Percentiles rank a stretch among this genome's conserved stretches.
Conservation (phyloP, 2,329 filamentous ascomycete species). For the Exophiala sp. region DNA sequence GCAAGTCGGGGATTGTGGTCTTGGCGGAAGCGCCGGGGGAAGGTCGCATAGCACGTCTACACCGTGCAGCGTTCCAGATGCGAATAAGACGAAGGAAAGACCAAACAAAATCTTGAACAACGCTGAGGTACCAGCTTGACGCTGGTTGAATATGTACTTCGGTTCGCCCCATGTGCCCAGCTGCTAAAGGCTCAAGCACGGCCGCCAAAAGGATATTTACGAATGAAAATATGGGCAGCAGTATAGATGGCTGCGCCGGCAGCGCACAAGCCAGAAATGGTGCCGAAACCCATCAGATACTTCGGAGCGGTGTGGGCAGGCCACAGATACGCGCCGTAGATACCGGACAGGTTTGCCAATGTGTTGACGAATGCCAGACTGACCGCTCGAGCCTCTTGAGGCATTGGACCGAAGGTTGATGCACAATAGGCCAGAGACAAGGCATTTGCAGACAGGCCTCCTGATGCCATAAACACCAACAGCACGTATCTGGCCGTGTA, state of each 20-base stretch:
- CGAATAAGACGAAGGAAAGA: no score
- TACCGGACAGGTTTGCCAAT: slow-evolving; percentile 51
- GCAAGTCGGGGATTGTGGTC: no score
- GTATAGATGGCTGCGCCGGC: slow-evolving; percentile 4
- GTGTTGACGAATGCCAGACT: slow-evolving; percentile 50
- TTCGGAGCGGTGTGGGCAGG: slow-evolving; percentile 46
- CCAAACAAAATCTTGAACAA: no score
- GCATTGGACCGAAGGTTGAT: slow-evolving; percentile 47
- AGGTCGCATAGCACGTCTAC: no score
- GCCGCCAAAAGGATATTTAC: background rate
- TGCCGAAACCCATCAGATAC: slow-evolving; percentile 43
- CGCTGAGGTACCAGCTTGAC: no score
- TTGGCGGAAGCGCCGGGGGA: no score
- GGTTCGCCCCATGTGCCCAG: no score
- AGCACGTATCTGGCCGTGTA: slow-evolving; percentile 64
- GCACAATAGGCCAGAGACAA: slow-evolving; percentile 49
- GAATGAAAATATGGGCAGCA: slow-evolving; percentile 4
- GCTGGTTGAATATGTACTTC: no score
- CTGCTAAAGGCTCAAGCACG: no score
- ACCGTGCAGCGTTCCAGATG: no score
- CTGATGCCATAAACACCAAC: slow-evolving; percentile 74
- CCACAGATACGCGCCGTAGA: slow-evolving; percentile 52
- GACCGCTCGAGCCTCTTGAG: slow-evolving; percentile 48
- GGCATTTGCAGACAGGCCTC: slow-evolving; percentile 67
- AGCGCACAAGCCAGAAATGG: slow-evolving; percentile 32